A percentile compares a stretch with the other conserved stretches of the same genome.
Evolutionary conservation across 2,329 filamentous ascomycete species (phyloP).

Genomic region (Aspergillus piperis): DNA sequence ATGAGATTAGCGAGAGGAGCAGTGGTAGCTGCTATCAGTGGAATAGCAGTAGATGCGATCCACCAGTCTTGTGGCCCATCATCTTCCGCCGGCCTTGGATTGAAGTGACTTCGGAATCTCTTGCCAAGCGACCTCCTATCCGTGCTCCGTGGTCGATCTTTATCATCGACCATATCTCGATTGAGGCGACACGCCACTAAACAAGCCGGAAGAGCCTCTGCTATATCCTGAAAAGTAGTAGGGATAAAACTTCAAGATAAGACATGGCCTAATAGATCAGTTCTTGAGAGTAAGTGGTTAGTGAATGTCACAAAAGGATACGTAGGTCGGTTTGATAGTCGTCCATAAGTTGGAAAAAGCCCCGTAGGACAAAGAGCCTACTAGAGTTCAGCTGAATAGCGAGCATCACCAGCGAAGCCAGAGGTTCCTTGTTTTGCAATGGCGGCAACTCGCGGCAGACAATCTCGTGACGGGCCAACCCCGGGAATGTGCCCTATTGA

Average conservation of each 20-base stretch:
- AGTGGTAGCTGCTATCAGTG: conserved; percentile 78
- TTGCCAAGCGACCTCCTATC: neutral
- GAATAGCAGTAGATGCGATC: conserved; percentile 59
- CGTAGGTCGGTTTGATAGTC: neutral
- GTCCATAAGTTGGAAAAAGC: neutral
- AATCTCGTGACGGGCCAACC: neutral
- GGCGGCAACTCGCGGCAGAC: neutral
- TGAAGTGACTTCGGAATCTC: conserved; percentile 27
- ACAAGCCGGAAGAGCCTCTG: neutral
- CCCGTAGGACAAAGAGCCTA: neutral
- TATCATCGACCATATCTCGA: neutral
- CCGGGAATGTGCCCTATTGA: neutral
- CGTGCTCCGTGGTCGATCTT: neutral
- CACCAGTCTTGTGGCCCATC: conserved; percentile 51
- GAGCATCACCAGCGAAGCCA: neutral
- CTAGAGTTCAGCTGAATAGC: neutral
- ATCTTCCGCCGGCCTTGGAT: conserved; percentile 44
- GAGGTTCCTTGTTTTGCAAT: neutral
- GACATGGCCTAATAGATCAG: neutral
- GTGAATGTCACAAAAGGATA: neutral
- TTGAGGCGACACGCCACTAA: neutral
- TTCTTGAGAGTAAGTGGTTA: neutral
- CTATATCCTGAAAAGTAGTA: too few relatives aligned
- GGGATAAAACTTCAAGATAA: neutral
- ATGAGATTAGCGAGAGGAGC: conserved; percentile 86